A percentile compares a stretch with the other conserved stretches of the same genome.
Evolutionary conservation across 345 rosid species (phyloP).

Genomic region (Hypericum perforatum): DNA sequence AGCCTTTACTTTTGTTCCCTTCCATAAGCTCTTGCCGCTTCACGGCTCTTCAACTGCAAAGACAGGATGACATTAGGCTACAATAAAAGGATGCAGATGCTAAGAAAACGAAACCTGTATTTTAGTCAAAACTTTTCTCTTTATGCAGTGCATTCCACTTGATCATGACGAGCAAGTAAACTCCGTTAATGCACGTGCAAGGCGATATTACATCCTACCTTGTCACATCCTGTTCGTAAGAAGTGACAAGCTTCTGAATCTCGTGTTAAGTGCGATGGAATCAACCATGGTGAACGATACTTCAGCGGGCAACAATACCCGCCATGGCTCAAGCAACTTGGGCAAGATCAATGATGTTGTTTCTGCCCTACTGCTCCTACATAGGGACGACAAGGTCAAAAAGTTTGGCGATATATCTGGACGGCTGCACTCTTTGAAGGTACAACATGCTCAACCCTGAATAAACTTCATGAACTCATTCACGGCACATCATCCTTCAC

Average conservation of each 20-base stretch:
- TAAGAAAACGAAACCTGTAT: too few species aligned
- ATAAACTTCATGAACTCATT: too few species aligned
- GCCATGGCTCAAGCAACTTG: slow-evolving; percentile 16
- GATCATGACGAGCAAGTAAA: slow-evolving; percentile 25
- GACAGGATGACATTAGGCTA: too few species aligned
- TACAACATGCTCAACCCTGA: slow-evolving; percentile 3
- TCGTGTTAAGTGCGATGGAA: slow-evolving; percentile 35
- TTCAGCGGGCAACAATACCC: slow-evolving; percentile 13
- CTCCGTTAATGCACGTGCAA: slow-evolving; percentile 14
- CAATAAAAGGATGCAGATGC: too few species aligned
- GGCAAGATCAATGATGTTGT: slow-evolving; percentile 33
- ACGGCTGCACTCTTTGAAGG: slow-evolving; percentile 42
- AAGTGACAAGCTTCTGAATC: slow-evolving; percentile 36
- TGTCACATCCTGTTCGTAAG: slow-evolving; percentile 54
- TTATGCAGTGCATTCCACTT: slow-evolving; percentile 44
- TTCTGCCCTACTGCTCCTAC: slow-evolving; percentile 46
- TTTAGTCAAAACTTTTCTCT: not conserved
- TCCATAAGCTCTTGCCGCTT: too few species aligned
- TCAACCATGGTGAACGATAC: slow-evolving; percentile 27
- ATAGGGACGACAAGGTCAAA: slow-evolving; percentile 36
- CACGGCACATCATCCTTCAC: too few species aligned
- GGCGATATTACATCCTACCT: slow-evolving; percentile 42
- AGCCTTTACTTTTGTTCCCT: too few species aligned
- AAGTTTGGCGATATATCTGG: slow-evolving; percentile 37
- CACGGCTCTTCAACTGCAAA: too few species aligned